These are phyloP conservation scores for Quercus mongolica DNA, from an alignment of 306 rosid genomes.

Conservation along the genomic window DNA sequence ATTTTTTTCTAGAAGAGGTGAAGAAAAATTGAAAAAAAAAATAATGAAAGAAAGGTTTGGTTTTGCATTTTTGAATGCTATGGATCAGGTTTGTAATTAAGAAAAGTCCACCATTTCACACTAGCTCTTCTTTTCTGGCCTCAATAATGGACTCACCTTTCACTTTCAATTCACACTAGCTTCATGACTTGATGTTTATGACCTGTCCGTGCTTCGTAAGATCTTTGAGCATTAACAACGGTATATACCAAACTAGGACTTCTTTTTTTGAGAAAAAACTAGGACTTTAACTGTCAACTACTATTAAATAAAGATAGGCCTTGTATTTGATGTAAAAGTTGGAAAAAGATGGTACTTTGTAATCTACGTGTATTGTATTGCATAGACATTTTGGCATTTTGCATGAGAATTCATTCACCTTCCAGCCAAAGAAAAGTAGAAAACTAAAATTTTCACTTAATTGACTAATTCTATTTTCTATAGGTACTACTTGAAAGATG, in stretches of 20 bases:
- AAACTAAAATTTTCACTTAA: background rate
- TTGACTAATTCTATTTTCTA: background rate
- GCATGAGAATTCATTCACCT: background rate
- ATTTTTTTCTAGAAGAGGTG: no score
- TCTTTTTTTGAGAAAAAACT: background rate
- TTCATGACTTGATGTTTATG: background rate
- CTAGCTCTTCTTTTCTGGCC: no score
- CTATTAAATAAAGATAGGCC: background rate
- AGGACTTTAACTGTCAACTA: background rate
- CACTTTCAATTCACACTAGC: background rate
- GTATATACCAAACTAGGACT: no score
- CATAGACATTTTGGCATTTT: background rate
- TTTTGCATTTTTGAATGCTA: no score
- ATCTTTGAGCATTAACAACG: background rate
- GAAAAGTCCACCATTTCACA: no score
- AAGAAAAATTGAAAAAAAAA: no score
- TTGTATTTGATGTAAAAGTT: background rate
- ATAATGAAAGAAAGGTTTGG: no score
- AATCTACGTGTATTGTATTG: background rate
- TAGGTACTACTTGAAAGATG: conserved; percentile 86
- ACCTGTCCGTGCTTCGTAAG: background rate
- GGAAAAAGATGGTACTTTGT: background rate
- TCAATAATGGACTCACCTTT: no score
- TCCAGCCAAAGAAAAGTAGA: no score
- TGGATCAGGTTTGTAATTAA: no score